Percentiles rank a stretch among this genome's conserved stretches.
Conservation (phyloP, 305 asterid species). For the Fraxinus albicans region DNA sequence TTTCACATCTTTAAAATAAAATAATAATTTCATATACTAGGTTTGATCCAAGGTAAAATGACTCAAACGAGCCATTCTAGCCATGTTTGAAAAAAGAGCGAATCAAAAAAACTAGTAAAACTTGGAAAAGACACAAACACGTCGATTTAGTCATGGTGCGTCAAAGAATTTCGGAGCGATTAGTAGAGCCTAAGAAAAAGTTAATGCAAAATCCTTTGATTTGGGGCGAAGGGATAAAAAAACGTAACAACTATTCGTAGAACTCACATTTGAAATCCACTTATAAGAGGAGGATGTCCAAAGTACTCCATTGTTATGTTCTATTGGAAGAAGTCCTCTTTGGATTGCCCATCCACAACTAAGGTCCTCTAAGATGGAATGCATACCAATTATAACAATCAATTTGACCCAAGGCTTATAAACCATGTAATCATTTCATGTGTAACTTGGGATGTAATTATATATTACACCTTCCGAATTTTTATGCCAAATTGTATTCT, state of each 20-base stretch:
- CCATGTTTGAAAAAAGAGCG: background rate
- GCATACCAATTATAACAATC: background rate
- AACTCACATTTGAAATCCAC: background rate
- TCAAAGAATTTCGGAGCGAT: background rate
- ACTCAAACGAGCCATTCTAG: background rate
- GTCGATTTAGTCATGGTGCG: background rate
- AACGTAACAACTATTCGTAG: background rate
- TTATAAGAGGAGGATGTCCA: background rate
- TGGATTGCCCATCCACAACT: background rate
- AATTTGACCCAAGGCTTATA: background rate
- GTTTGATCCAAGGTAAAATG: background rate
- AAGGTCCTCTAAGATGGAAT: background rate
- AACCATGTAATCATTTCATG: background rate
- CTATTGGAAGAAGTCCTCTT: background rate
- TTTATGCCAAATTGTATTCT: background rate
- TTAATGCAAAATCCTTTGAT: background rate
- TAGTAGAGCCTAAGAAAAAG: background rate
- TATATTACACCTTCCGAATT: background rate
- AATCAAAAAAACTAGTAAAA: background rate
- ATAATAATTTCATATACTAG: background rate
- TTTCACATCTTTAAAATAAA: too few relatives aligned
- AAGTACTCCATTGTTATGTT: background rate
- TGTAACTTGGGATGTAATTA: background rate
- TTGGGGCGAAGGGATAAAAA: background rate
- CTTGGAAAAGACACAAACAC: background rate